Evolutionary conservation across 495 filamentous ascomycete genomes (phyloP), one percentile per base, ranked within the genome.

Genomic region (Oidiodendron maius): DNA sequence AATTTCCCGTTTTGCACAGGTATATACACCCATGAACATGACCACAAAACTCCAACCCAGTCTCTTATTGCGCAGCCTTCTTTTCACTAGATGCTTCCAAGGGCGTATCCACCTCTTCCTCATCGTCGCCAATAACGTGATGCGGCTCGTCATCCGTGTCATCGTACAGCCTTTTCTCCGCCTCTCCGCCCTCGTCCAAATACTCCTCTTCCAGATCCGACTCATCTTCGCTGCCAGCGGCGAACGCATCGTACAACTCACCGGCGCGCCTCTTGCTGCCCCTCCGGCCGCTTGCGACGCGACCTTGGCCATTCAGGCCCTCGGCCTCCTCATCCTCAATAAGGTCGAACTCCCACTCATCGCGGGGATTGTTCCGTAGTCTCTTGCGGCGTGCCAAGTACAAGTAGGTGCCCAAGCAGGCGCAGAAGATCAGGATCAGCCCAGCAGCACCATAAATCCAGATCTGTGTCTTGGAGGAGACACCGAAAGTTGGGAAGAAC

Each of bases 261-360:
- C 87, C 86, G 17, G 83, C 88, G 44, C 85, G 76, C 44, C 80
- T 78, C 20, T 61, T 45, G 32, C 59, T 57, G 40, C 65, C 62
- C 44, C 66, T 60, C 12, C 60, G 60, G 13, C 46, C 61, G 11
- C 44, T 52, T 1, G 35, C 48, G 4, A 56, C 37, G 37, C 64
- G 63, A 17, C 60, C 56, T 30, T 56, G 55, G 21, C 52, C 44
- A 37, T 61, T 56, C 8, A 70, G 49, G 37, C 68, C 86, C 30
- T 80, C 73, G 12, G 78, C 80, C 55, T 96, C 93, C 8, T 89
- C 83, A 53, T 91, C 82, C 52, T 90, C 82, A 23, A 98, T 77
- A 57, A 95, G 80, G 63, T 96, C 91, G 53, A 98, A 98, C 55
- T 96, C 91, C 59, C 96, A 98, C 64, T 89, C 83, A 57, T 93